A percentile compares a stretch with the other conserved stretches of the same genome.
phyloP scores from a whole-genome alignment of 1,139 yeast genomes.

The Pichia inconspicua region DNA sequence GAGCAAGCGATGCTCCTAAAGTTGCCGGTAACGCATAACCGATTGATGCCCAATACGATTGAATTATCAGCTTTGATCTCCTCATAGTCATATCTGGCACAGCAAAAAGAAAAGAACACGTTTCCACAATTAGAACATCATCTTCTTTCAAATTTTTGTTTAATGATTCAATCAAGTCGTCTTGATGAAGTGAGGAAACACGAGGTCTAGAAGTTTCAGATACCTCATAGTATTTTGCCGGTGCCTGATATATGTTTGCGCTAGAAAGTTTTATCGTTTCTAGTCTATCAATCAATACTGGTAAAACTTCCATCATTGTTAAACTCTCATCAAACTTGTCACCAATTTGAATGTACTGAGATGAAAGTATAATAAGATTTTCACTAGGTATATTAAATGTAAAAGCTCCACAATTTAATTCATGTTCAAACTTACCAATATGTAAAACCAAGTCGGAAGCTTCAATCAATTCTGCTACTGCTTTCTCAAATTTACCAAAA shows the following conservation, averaged over 20 bases:
- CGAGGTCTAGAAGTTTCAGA: not conserved
- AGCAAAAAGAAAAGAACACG: slow-evolving; percentile 73
- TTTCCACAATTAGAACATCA: slow-evolving; percentile 66
- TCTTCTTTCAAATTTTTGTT: slow-evolving; percentile 40
- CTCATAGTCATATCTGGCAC: slow-evolving; percentile 41
- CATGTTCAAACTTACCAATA: slow-evolving; percentile 45
- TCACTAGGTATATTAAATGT: slow-evolving; percentile 12
- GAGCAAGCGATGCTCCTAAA: slow-evolving; percentile 68
- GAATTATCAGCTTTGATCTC: slow-evolving; percentile 42
- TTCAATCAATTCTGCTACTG: slow-evolving; percentile 32
- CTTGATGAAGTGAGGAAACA: slow-evolving; percentile 15
- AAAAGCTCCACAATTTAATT: slow-evolving; percentile 40
- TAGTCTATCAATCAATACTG: slow-evolving; percentile 32
- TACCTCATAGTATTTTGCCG: slow-evolving; percentile 4
- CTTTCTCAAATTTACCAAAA: slow-evolving; percentile 39
- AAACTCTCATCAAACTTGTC: slow-evolving; percentile 31
- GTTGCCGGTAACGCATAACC: slow-evolving; percentile 85
- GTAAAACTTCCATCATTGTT: slow-evolving; percentile 41
- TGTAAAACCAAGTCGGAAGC: slow-evolving; percentile 42
- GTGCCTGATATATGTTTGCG: slow-evolving; percentile 9
- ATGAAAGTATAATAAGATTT: slow-evolving; percentile 18
- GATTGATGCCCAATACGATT: slow-evolving; percentile 71
- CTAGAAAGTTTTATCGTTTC: slow-evolving; percentile 30
- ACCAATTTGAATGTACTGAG: slow-evolving; percentile 37
- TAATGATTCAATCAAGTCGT: slow-evolving; percentile 19